A percentile compares a stretch with the other conserved stretches of the same genome.
phyloP scores from a whole-genome alignment of 1,139 yeast genomes.

The Starmera stellimalicola region DNA sequence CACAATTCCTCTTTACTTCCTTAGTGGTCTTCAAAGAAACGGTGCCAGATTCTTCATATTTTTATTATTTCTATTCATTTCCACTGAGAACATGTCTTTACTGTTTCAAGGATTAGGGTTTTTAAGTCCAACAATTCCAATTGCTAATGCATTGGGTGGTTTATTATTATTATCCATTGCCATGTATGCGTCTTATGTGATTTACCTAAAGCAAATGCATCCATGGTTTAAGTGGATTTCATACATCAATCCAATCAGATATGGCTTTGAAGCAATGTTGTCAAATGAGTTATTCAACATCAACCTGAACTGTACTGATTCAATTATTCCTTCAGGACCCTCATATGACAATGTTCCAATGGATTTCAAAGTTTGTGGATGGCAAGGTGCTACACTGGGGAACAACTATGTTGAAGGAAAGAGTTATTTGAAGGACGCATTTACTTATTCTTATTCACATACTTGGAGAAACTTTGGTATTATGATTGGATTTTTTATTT shows the following conservation, averaged over 20 bases:
- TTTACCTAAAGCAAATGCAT: constrained; percentile 42
- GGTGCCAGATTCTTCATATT: constrained; percentile 43
- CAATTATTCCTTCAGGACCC: constrained; percentile 40
- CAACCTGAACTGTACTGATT: constrained; percentile 35
- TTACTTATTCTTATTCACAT: constrained; percentile 29
- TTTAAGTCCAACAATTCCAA: constrained; percentile 29
- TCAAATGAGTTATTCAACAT: constrained; percentile 48
- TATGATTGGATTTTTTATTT: constrained; percentile 30
- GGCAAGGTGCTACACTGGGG: constrained; percentile 22
- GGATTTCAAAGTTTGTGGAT: constrained; percentile 37
- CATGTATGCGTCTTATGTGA: constrained; percentile 42
- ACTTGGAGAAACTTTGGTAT: constrained; percentile 47
- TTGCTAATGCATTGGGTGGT: constrained; percentile 44
- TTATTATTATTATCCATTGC: constrained; percentile 34
- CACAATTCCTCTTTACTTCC: constrained; percentile 36
- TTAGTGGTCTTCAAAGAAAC: constrained; percentile 35
- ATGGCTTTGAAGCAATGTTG: constrained; percentile 45
- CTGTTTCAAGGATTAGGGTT: constrained; percentile 37
- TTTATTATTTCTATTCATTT: constrained; percentile 30
- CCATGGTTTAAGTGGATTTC: constrained; percentile 53
- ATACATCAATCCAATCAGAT: constrained; percentile 41
- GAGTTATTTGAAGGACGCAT: constrained; percentile 29
- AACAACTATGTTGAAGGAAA: too few relatives aligned
- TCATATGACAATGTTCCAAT: constrained; percentile 31
- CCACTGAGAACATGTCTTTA: constrained; percentile 28